Conservation (phyloP, 2,329 filamentous ascomycete genomes). For the Talaromyces amestolkiae region DNA sequence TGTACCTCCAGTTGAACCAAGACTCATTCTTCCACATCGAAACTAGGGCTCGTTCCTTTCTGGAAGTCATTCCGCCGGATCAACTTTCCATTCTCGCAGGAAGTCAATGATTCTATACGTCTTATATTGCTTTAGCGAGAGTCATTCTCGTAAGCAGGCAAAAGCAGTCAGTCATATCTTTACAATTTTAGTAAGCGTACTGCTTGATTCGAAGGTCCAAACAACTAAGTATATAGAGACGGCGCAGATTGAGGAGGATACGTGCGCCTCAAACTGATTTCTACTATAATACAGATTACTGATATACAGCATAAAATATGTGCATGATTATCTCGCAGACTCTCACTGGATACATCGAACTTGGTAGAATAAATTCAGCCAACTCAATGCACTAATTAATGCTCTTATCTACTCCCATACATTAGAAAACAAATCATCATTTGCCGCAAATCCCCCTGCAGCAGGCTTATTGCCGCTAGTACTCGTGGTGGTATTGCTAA, state of each 20-base stretch:
- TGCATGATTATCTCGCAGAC: no score
- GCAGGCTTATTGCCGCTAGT: constrained; percentile 48
- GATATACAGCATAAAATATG: no score
- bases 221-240: neutral
- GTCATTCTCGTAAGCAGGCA: neutral
- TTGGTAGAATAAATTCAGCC: neutral
- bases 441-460: constrained; percentile 55
- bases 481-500: constrained; percentile 39
- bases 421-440: constrained; percentile 89
- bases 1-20: neutral
- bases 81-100: neutral
- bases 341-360: no score
- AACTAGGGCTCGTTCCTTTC: neutral
- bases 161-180: neutral
- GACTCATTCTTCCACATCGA: neutral
- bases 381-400: neutral
- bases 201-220: neutral
- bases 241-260: neutral
- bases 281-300: no score
- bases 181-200: neutral
- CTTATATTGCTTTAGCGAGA: neutral
- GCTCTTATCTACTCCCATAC: constrained; percentile 70
- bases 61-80: neutral
- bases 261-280: neutral
- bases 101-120: neutral